A percentile compares a stretch with the other conserved stretches of the same genome.
These are phyloP conservation scores for Pontederia crassipes DNA, from an alignment of 176 grass and related monocot genomes.

Conservation along the genomic window DNA sequence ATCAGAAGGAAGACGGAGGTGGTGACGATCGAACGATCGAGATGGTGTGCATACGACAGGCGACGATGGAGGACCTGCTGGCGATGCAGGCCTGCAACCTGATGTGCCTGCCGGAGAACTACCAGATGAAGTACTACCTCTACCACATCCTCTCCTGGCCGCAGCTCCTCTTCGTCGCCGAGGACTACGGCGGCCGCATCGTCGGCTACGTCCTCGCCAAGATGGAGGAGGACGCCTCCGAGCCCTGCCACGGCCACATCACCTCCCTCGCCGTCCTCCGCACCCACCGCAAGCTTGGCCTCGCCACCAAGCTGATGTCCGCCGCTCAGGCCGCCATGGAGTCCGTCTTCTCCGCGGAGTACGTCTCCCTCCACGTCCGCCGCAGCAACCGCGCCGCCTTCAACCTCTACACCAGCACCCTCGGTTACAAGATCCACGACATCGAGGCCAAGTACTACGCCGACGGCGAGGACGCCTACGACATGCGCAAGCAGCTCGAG, in stretches of 20 bases:
- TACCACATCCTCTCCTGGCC: conserved; percentile 98
- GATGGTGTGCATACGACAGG: conserved; percentile 98
- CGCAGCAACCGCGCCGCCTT: conserved; percentile 84
- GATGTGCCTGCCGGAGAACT: conserved; percentile 98
- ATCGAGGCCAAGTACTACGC: conserved; percentile 92
- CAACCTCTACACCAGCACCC: conserved; percentile 81
- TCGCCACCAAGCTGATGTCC: conserved; percentile 98
- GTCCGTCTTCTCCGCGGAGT: conserved; percentile 81
- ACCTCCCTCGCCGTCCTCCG: conserved; percentile 96
- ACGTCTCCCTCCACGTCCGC: conserved; percentile 91
- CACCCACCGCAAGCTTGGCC: conserved; percentile 90
- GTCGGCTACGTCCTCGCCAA: conserved; percentile 95
- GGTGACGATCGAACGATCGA: not conserved
- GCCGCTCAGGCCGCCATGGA: conserved; percentile 92
- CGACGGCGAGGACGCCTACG: conserved; percentile 67
- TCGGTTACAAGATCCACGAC: conserved; percentile 82
- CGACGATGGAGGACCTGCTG: conserved; percentile 81
- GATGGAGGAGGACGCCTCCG: conserved; percentile 98
- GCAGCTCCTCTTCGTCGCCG: conserved; percentile 93
- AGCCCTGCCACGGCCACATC: conserved; percentile 97
- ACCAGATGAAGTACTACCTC: conserved; percentile 99
- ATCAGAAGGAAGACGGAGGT: no score
- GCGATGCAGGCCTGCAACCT: conserved; percentile 98
- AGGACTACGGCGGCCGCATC: conserved; percentile 85
- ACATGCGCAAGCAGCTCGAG: conserved; percentile 16